Evolutionary conservation across 495 filamentous ascomycete genomes (phyloP), one percentile per base, ranked within the genome.

Genomic region (Hypoxylon lenormandii): DNA sequence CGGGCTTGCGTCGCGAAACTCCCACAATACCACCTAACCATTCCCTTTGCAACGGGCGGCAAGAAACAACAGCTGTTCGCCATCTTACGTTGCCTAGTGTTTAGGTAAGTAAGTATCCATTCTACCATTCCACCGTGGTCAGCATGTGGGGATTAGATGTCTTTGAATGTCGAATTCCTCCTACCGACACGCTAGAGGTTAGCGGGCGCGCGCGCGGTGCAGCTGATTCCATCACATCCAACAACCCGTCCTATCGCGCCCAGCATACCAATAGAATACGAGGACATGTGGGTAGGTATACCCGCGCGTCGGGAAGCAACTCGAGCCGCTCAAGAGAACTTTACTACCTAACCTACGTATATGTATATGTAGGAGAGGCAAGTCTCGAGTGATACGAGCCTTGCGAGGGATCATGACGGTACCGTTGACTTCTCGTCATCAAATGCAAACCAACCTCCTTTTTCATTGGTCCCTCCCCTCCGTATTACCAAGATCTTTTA

Each of bases 1-100:
- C 66, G 47, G 48, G 43, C 49, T 36, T 48, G 53, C 60, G 49
- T 64, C 54, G 55, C 60, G 18, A 60, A 28, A 60, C 55, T 69
- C 66, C 66, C 42, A 64, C 48, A 63, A 64, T 69, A 60, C 66
- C 22, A 69, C 60, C 52, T 59, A 22, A 33, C 66, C 47, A 69
- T 69, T 43, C 46, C 53, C 40, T 21, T 63, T 50, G 58, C 52
- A 33, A 33, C 5, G 6, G 30, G 26, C 3, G 26, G 51, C 54
- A 15, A 37, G 46, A 22, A 13, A 58, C 1, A 52, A 47, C n/a
- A 63, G 48, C 51, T 58, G 65, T 69, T 69, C 52, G 37, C 58
- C 48, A 69, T 69, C 65, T 69, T 63, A 69, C 47, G 53, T 63
- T 53, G 46, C 47, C 58, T 43, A 47, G 51, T 38, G 23, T 51